Evolutionary conservation across 225 moss, liverwort and hornwort species (phyloP).

Genomic region (Physcomitrellopsis africana): DNA sequence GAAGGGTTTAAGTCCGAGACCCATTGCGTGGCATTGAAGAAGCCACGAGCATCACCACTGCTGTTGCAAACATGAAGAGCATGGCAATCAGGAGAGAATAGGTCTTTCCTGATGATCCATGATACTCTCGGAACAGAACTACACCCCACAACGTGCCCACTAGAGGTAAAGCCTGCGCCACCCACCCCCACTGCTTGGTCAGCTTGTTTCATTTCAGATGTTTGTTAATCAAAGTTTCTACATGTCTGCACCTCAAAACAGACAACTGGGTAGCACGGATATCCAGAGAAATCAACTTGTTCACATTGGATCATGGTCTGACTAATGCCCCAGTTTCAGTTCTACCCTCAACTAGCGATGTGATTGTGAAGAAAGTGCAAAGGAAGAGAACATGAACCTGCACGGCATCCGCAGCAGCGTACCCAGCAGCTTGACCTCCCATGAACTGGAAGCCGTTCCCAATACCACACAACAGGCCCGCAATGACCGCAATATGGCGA

Average conservation of each 20-base stretch:
- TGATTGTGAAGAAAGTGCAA: too few species aligned
- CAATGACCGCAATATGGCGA: slow-evolving; percentile 65
- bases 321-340: too few species aligned
- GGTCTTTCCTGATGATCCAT: slow-evolving; percentile 66
- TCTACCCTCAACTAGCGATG: too few species aligned
- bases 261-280: too few species aligned
- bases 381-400: slow-evolving; percentile 51
- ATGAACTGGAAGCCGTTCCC: slow-evolving; percentile 98
- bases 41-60: slow-evolving; percentile 72
- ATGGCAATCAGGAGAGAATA: slow-evolving; percentile 59
- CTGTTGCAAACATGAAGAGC: slow-evolving; percentile 71
- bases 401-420: slow-evolving; percentile 96
- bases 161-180: slow-evolving; percentile 62
- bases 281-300: too few species aligned
- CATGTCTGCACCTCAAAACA: too few species aligned
- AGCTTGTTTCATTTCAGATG: too few species aligned
- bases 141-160: slow-evolving; percentile 85
- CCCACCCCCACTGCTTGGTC: neutral
- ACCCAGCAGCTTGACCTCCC: slow-evolving; percentile 99
- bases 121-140: slow-evolving; percentile 73
- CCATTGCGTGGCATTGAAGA: slow-evolving; percentile 56
- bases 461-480: slow-evolving; percentile 79
- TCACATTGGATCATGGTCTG: too few species aligned
- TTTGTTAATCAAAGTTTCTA: too few species aligned
- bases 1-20: slow-evolving; percentile 22